Percentiles rank a stretch among this genome's conserved stretches.
Evolutionary conservation across 1,284 basidiomycete species (phyloP).

Genomic region (Cystobasidium sp.): DNA sequence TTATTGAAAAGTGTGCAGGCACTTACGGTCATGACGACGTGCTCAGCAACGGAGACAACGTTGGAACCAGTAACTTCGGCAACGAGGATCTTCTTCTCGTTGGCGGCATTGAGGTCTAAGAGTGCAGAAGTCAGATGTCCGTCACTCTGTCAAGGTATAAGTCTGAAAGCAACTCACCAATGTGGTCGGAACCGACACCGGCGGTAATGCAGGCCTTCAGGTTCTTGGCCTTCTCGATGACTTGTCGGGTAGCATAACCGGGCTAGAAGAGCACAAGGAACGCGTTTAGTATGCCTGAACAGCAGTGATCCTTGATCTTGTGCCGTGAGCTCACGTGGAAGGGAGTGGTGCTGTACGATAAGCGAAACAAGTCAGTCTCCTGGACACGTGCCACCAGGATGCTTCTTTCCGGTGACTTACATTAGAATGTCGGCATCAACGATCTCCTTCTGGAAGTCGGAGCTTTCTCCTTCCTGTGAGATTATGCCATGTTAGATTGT

Average conservation of each 20-base stretch:
- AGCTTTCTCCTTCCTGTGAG: conserved; percentile 71
- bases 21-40: conserved; percentile 64
- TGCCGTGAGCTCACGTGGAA: conserved; percentile 63
- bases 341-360: conserved; percentile 77
- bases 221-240: conserved; percentile 80
- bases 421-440: conserved; percentile 64
- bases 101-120: conserved; percentile 84
- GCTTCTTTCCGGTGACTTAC: conserved; percentile 60
- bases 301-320: neutral
- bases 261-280: conserved; percentile 60
- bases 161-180: conserved; percentile 15
- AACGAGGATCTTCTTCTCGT: conserved; percentile 79
- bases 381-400: conserved; percentile 61
- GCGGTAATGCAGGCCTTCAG: conserved; percentile 91
- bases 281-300: neutral
- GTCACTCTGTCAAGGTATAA: neutral
- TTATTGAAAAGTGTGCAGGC: neutral
- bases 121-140: neutral
- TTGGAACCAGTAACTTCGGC: conserved; percentile 78
- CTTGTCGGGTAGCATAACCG: conserved; percentile 81
- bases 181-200: conserved; percentile 83
- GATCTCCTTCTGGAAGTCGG: conserved; percentile 85
- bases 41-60: conserved; percentile 89
- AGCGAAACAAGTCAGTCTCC: too few species aligned
- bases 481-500: too few species aligned